Base-by-base conservation (phyloP, 441 rosid species). In the Syzygium malaccense region DNA sequence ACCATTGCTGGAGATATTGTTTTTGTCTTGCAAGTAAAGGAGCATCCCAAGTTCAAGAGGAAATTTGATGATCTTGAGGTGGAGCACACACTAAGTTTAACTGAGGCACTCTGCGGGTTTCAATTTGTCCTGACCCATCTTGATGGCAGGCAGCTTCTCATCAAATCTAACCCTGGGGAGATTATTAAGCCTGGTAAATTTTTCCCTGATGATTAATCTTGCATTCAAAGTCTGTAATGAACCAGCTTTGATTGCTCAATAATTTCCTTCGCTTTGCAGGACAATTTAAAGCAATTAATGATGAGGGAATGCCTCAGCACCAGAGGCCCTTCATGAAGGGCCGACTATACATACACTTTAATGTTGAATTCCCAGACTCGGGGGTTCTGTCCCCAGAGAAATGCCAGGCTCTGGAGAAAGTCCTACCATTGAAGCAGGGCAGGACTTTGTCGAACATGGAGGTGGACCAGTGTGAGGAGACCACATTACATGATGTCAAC, bases 41-140 rank as follows among this genome's bases (percentile, higher is more conserved):
- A 88, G 83, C 94, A 93, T 83, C 89, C 93, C 57, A 93, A 86
- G 90, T 93, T 93, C 88, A 91, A 92, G 88, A 87, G 94, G 64
- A 89, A 89, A 89, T 51, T 62, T 5, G 93, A 93, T 86, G 94
- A 93, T 87, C 92, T 93, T 53, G 89, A 85, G 56, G 86, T 92
- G 62, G 92, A 92, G 66, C 93, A 91, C 88, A 91, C 87, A 28
- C 90, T 93, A 26, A 91, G 91, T 88, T 86, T 93, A 68, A 90
- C 92, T n/a, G 94, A 93, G 91, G 96, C 98, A 49, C 93, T 97
- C 7, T 97, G 98, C 41, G 97, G 98, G 23, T 97, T 97, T 90
- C 95, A 94, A 80, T 97, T 96, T 79, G 94, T 88, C 9, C 85
- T 94, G 86, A 94, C 95, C 18, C 98, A 97, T 89, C 90, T 96